phyloP scores from a whole-genome alignment of 345 rosid genomes.

The Corymbia maculata region DNA sequence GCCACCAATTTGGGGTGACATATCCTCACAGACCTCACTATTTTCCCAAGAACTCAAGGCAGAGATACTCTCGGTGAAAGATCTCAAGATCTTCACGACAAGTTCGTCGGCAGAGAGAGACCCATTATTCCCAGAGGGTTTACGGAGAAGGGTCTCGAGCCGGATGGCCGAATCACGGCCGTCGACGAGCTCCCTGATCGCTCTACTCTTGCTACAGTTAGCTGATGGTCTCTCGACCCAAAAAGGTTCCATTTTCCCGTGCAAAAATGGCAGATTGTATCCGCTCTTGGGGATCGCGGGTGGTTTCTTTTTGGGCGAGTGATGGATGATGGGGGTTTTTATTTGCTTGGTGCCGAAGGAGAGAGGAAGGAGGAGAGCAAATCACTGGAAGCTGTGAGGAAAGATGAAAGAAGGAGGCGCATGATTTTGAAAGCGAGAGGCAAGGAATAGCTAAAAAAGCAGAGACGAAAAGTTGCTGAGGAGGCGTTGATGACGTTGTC shows the following conservation, averaged over 20 bases:
- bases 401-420: background rate
- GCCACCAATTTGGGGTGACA: background rate
- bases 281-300: background rate
- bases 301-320: background rate
- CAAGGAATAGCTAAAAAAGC: background rate
- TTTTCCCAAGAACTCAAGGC: conserved; percentile 1
- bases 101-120: conserved; percentile 20
- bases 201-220: conserved; percentile 2
- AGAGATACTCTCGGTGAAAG: conserved; percentile 41
- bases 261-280: background rate
- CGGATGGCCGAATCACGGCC: conserved; percentile 36
- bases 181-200: conserved; percentile 29
- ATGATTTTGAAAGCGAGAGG: background rate
- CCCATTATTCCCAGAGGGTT: conserved; percentile 5
- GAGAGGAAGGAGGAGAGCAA: conserved; percentile 24
- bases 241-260: background rate
- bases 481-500: background rate
- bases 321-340: background rate
- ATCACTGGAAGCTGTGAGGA: conserved; percentile 24
- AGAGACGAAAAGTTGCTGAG: background rate
- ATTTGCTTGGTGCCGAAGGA: conserved; percentile 2
- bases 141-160: conserved; percentile 31
- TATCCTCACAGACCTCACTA: conserved; percentile 9
- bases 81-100: conserved; percentile 26
- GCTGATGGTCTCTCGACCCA: background rate